Evolutionary conservation across 2,329 filamentous ascomycete species (phyloP).

Genomic region (Trichophaea hybrida): DNA sequence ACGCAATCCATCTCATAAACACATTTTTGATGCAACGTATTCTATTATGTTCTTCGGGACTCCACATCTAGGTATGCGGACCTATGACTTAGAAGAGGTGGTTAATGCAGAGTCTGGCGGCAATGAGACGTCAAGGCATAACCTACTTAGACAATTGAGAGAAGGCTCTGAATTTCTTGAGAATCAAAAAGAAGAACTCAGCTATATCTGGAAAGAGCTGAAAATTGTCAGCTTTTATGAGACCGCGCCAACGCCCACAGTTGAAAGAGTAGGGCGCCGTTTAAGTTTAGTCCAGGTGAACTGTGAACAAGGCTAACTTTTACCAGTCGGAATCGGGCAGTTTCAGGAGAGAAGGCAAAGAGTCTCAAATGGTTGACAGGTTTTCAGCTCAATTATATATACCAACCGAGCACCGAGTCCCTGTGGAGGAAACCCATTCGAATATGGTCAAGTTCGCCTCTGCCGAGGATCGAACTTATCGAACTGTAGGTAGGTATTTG

Average conservation of each 20-base stretch:
- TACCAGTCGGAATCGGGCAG: not conserved
- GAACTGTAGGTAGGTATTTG: not conserved
- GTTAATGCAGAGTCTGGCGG: not conserved
- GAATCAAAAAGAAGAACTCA: conserved; percentile 2
- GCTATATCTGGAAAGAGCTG: conserved; percentile 3
- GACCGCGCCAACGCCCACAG: conserved; percentile 2
- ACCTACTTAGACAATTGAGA: not conserved
- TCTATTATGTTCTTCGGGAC: too few species aligned
- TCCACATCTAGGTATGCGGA: too few species aligned
- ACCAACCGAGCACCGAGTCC: not conserved
- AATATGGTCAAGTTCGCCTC: conserved; percentile 8
- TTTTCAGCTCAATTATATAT: not conserved
- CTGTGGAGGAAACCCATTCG: not conserved
- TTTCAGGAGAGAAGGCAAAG: conserved; percentile 7
- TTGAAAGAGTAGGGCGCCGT: not conserved
- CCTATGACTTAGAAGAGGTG: not conserved
- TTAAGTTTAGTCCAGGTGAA: not conserved
- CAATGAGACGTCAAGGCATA: not conserved
- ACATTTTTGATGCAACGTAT: too few species aligned
- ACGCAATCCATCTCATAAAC: too few species aligned
- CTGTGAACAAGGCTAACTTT: not conserved
- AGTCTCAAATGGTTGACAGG: not conserved
- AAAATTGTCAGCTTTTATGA: conserved; percentile 13
- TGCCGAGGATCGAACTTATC: not conserved
- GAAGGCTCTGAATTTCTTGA: conserved; percentile 9